Evolutionary conservation across 2,329 filamentous ascomycete genomes (phyloP).

Genomic region (Dothiorella sarmentorum): DNA sequence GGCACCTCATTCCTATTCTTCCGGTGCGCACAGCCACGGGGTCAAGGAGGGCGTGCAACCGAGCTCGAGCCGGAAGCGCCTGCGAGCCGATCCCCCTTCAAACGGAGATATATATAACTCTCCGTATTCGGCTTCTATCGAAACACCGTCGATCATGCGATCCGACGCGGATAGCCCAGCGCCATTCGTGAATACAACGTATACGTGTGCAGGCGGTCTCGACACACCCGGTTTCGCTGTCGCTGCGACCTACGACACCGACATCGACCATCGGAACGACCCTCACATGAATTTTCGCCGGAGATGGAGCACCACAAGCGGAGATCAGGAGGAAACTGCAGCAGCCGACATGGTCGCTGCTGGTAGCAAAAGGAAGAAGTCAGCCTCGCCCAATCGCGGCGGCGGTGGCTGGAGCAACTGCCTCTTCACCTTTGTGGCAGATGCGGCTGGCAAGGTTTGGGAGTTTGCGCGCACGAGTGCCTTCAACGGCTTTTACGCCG

Average conservation of each 20-base stretch:
- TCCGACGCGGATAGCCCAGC: conserved; percentile 36
- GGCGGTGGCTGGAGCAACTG: conserved; percentile 54
- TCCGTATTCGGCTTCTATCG: conserved; percentile 11
- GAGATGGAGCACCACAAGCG: conserved; percentile 26
- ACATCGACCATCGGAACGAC: conserved; percentile 32
- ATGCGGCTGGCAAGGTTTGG: conserved; percentile 74
- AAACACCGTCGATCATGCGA: conserved; percentile 13
- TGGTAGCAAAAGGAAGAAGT: conserved; percentile 22
- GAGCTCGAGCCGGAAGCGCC: conserved; percentile 18
- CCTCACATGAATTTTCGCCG: conserved; percentile 29
- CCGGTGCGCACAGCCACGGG: conserved; percentile 11
- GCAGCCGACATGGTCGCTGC: not conserved
- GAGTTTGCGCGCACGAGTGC: conserved; percentile 69
- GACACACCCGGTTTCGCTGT: conserved; percentile 44
- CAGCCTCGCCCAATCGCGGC: not conserved
- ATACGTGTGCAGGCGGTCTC: conserved; percentile 49
- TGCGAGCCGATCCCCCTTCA: conserved; percentile 17
- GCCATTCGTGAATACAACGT: conserved; percentile 51
- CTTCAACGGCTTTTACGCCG: conserved; percentile 83
- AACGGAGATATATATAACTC: conserved; percentile 16
- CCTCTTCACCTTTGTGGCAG: conserved; percentile 61
- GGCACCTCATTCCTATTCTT: conserved; percentile 4
- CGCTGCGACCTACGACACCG: conserved; percentile 39
- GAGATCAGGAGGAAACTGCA: conserved; percentile 7
- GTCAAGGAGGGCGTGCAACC: not conserved